These are phyloP conservation scores for Cruciata laevipes DNA, from an alignment of 257 asterid genomes.

Conservation along the genomic window DNA sequence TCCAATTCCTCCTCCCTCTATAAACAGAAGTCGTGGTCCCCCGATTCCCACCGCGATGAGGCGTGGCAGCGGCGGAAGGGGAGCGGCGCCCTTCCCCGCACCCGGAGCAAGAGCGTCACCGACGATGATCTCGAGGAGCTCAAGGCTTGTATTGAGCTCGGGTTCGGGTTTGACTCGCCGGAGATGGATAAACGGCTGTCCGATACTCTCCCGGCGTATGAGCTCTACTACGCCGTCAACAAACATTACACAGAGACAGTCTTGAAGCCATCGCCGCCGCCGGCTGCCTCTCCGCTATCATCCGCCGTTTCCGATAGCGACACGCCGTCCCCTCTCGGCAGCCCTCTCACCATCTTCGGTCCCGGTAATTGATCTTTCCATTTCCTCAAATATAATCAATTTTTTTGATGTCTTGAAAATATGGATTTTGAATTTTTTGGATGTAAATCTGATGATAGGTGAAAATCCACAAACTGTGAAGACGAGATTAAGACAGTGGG, in stretches of 20 bases:
- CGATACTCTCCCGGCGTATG: conserved; percentile 71
- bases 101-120: conserved; percentile 53
- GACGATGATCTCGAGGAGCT: conserved; percentile 81
- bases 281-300: conserved; percentile 22
- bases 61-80: conserved; percentile 62
- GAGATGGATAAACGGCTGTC: conserved; percentile 61
- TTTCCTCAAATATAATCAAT: no score
- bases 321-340: conserved; percentile 39
- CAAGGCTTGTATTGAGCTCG: conserved; percentile 71
- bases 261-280: conserved; percentile 24
- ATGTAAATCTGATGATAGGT: conserved; percentile 21
- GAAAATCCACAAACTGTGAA: conserved; percentile 62
- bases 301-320: conserved; percentile 34
- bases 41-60: conserved; percentile 54
- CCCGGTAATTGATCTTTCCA: conserved; percentile 32
- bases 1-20: conserved; percentile 21
- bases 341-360: conserved; percentile 46
- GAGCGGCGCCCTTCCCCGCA: conserved; percentile 22
- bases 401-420: no score
- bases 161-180: conserved; percentile 64
- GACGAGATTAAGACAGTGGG: conserved; percentile 73
- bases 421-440: no score
- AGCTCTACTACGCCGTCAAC: conserved; percentile 51
- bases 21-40: conserved; percentile 73
- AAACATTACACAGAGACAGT: conserved; percentile 41